phyloP scores from a whole-genome alignment of 169 alveolate genomes.

The Babesia ovis region DNA sequence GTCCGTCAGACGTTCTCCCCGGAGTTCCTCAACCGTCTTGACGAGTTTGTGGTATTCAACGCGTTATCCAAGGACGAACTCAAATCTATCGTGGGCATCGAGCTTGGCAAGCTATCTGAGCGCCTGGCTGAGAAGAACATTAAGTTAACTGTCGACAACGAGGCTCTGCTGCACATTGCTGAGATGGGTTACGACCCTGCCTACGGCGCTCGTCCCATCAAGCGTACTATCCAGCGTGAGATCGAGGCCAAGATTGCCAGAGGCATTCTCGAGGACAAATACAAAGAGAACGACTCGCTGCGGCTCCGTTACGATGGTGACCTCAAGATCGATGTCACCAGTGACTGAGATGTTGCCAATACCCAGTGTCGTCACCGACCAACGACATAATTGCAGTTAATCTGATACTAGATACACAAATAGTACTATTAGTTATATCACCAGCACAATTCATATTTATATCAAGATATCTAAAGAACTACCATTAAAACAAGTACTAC shows the following conservation, averaged over 20 bases:
- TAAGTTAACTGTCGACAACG: conserved; percentile 80
- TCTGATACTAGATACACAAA: too few species aligned
- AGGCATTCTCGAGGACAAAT: conserved; percentile 74
- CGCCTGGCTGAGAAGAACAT: conserved; percentile 81
- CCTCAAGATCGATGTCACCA: conserved; percentile 37
- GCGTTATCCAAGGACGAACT: conserved; percentile 77
- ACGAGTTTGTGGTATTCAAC: conserved; percentile 83
- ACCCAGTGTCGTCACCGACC: too few species aligned
- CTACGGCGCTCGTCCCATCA: conserved; percentile 85
- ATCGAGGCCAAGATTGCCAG: conserved; percentile 83
- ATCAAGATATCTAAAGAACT: too few species aligned
- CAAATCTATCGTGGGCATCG: conserved; percentile 80
- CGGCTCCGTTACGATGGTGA: conserved; percentile 64
- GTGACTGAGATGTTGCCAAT: too few species aligned
- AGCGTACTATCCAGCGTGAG: conserved; percentile 83
- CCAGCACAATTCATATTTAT: too few species aligned
- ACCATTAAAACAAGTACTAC: too few species aligned
- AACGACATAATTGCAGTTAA: too few species aligned
- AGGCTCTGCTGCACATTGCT: conserved; percentile 81
- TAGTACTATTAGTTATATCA: too few species aligned
- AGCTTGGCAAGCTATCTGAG: conserved; percentile 79
- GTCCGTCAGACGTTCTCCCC: conserved; percentile 82
- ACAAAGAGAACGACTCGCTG: conserved; percentile 74
- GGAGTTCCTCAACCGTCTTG: conserved; percentile 86
- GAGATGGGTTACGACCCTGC: conserved; percentile 87